Evolutionary conservation across 2,329 filamentous ascomycete genomes (phyloP), one percentile per base, ranked within the genome.

Genomic region (Alternaria metachromatica): DNA sequence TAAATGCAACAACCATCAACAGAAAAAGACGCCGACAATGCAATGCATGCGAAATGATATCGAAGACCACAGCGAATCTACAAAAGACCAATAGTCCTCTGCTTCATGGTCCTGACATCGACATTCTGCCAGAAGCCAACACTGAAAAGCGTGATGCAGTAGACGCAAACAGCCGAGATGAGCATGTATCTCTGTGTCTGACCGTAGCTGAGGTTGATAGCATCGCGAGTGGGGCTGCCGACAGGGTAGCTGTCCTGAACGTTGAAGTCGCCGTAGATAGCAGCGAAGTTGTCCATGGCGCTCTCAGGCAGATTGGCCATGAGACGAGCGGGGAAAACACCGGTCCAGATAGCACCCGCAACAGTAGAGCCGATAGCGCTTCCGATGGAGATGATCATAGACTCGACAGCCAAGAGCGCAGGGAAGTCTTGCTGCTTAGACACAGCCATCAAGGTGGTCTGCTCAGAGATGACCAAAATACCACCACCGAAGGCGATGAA

Each of bases 311-410:
- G 80, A 20, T 74, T 69, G 3, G 55, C 59, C 45, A 62, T 70
- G 13, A 90, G 81, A 11, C 84, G 83, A 18, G 80, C 77, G 6
- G 84, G 85, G 70, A 92, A 87, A 1, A 86, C 84, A 63, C 85
- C 83, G 0, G 86, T 87, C 89, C 89, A 92, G 65, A 92, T 87
- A 10, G 89, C 88, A 0, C 85, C 85, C 1, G 89, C 85, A 51
- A 92, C 84, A 8, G 88, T 85, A n/a, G 66, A 74, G 0, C 80
- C 80, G 26, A 81, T 76, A 20, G 79, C 78, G 37, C 73, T 71
- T 7, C 80, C 90, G 63, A 92, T 85, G 62, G 85, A 85, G 66
- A 87, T 83, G 50, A 89, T 86, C 48, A 91, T 85, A 12, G 86
- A 83, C 58, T 89, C 83, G 66, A 91, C 82, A 18, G 76, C 76